A percentile compares a stretch with the other conserved stretches of the same genome.
Evolutionary conservation across 768 basidiomycete species (phyloP).

Genomic region (Lactifluus rugatus): DNA sequence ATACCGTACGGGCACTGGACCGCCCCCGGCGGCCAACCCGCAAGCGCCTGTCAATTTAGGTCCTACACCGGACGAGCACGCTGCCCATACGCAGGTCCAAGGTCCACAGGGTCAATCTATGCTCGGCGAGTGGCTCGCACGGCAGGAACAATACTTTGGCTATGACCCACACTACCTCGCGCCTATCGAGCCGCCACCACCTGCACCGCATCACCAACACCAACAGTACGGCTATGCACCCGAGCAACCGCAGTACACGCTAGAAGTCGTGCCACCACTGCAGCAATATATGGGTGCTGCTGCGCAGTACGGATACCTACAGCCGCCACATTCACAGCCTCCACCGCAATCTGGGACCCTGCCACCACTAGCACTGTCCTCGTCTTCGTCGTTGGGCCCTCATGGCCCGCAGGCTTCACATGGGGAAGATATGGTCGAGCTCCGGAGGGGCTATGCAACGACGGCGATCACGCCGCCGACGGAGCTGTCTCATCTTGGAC

Average conservation of each 20-base stretch:
- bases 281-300: conserved; percentile 3
- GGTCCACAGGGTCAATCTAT: not conserved
- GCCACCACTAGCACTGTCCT: not conserved
- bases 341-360: too few species aligned
- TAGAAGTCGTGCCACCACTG: not conserved
- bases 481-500: conserved; percentile 50
- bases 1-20: conserved; percentile 38
- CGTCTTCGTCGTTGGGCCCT: not conserved
- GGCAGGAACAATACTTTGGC: conserved; percentile 1
- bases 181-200: conserved; percentile 1
- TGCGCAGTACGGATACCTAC: not conserved
- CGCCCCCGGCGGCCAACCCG: not conserved
- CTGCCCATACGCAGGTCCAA: not conserved
- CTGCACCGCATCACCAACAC: not conserved
- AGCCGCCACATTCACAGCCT: not conserved
- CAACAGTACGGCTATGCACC: conserved; percentile 11
- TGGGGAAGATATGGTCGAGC: not conserved
- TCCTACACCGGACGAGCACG: conserved; percentile 1
- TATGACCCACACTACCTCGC: conserved; percentile 4
- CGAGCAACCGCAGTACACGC: conserved; percentile 9
- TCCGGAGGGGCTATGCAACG: not conserved
- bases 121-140: conserved; percentile 12
- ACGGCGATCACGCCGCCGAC: conserved; percentile 22
- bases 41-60: not conserved
- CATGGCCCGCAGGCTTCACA: not conserved